A percentile compares a stretch with the other conserved stretches of the same genome.
Evolutionary conservation across 441 rosid genomes (phyloP).

Genomic region (Gossypium laxum): DNA sequence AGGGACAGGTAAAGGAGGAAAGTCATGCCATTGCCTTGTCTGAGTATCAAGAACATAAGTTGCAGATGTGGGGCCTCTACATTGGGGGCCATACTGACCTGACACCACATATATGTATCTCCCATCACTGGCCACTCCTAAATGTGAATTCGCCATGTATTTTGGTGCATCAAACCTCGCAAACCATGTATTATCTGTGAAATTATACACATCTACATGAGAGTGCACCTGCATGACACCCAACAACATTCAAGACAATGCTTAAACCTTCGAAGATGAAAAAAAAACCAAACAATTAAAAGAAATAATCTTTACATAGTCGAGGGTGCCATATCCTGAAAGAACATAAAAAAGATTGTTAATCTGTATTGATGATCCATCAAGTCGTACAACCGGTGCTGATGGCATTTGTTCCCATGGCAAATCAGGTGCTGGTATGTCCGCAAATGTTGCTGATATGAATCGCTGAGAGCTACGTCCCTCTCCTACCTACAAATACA

Average conservation of each 20-base stretch:
- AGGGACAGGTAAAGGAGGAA: constrained; percentile 61
- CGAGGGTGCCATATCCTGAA: constrained; percentile 57
- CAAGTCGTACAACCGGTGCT: constrained; percentile 84
- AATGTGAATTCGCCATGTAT: constrained; percentile 80
- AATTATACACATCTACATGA: constrained; percentile 70
- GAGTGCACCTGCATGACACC: constrained; percentile 51
- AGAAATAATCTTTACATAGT: constrained; percentile 33
- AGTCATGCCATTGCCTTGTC: constrained; percentile 46
- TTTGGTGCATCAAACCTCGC: constrained; percentile 55
- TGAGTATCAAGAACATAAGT: constrained; percentile 51
- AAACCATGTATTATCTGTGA: constrained; percentile 54
- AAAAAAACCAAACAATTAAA: not conserved
- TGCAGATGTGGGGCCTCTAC: constrained; percentile 53
- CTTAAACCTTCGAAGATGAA: not conserved
- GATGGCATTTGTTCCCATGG: constrained; percentile 69
- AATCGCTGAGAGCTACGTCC: constrained; percentile 20
- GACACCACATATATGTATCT: constrained; percentile 61
- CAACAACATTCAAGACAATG: not conserved
- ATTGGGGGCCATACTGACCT: constrained; percentile 78
- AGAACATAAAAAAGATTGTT: constrained; percentile 55
- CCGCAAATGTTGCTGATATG: constrained; percentile 61
- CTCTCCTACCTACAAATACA: constrained; percentile 26
- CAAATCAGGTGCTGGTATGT: constrained; percentile 58
- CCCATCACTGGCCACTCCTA: constrained; percentile 69
- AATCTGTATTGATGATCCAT: constrained; percentile 64